A percentile compares a stretch with the other conserved stretches of the same genome.
phyloP scores from a whole-genome alignment of 495 filamentous ascomycete genomes.

The Penicillium turbatum region DNA sequence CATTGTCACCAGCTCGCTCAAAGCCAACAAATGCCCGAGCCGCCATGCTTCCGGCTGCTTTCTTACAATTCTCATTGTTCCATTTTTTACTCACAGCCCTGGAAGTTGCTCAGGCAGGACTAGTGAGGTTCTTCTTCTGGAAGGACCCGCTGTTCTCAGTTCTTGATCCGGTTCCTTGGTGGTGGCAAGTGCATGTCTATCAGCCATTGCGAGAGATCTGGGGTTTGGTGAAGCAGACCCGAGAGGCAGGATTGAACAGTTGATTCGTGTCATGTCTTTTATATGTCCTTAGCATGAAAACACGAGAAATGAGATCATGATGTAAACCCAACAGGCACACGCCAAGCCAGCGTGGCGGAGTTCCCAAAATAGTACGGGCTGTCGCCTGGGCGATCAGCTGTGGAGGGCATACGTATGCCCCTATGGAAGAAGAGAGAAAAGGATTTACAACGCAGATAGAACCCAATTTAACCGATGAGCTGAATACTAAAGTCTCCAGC shows the following conservation, averaged over 20 bases:
- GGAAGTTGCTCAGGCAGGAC: constrained; percentile 6
- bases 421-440: not conserved
- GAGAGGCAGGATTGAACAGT: constrained; percentile 11
- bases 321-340: not conserved
- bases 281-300: not conserved
- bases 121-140: constrained; percentile 30
- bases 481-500: not conserved
- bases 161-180: constrained; percentile 43
- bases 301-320: constrained; percentile 6
- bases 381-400: constrained; percentile 28
- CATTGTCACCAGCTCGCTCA: constrained; percentile 12
- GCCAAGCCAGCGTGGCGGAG: constrained; percentile 23
- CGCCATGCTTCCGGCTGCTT: not conserved
- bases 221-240: constrained; percentile 23
- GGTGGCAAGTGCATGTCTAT: constrained; percentile 44
- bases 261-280: not conserved
- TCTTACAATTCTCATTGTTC: constrained; percentile 13
- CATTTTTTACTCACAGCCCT: constrained; percentile 7
- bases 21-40: not conserved
- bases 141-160: constrained; percentile 30
- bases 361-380: constrained; percentile 28
- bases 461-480: not conserved
- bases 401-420: constrained; percentile 1
- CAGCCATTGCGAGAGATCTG: constrained; percentile 33
- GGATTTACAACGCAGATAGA: not conserved